Evolutionary conservation across 2,329 filamentous ascomycete genomes (phyloP), one percentile per base, ranked within the genome.

Genomic region (Sporothrix luriei): DNA sequence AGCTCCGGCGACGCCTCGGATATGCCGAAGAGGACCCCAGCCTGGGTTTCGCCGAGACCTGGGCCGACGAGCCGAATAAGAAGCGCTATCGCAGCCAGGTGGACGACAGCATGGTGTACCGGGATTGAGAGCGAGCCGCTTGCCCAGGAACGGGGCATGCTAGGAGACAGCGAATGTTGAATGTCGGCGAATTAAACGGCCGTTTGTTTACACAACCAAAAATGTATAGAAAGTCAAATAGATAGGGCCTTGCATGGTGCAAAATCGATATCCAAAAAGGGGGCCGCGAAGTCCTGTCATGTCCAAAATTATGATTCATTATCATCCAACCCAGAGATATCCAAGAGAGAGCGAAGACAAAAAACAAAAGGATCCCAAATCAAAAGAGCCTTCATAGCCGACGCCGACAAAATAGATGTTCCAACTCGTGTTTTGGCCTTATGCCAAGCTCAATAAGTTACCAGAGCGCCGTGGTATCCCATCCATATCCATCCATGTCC

Each of bases 1-100:
- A 92, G 75, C 84, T 98, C 26, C 85, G 94, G 72, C 84, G 87
- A 73, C 84, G 84, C 57, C 81, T 91, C 70, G 94, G 93, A 0
- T 87, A 91, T 72, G 86, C 91, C 0, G 93, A 97, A 71, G 90
- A 96, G 74, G 92, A 97, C 74, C 89, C 91, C 0, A 89, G 91
- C 74, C 85, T 89, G 62, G 90, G 88, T 10, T 80, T 94, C 38
- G 92, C 91, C 0, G 91, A 94, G 79, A 97, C 93, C 1, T 98
- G 92, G 90, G 82, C 85, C 2, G 80, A 80, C 64, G 85, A 87
- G 71, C 83, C 82, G 19, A 78, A 78, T 46, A 78, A 80, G 57
- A 81, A 81, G 68, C 81, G 79, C 69, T 86, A 84, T 74, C 83
- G 80, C 77, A 88, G 85, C 71, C 79, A 81, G 4, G 84, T 87